Evolutionary conservation across 2,329 filamentous ascomycete species (phyloP), one percentile per base, ranked within the genome.

Genomic region (Colletotrichum graminicola): DNA sequence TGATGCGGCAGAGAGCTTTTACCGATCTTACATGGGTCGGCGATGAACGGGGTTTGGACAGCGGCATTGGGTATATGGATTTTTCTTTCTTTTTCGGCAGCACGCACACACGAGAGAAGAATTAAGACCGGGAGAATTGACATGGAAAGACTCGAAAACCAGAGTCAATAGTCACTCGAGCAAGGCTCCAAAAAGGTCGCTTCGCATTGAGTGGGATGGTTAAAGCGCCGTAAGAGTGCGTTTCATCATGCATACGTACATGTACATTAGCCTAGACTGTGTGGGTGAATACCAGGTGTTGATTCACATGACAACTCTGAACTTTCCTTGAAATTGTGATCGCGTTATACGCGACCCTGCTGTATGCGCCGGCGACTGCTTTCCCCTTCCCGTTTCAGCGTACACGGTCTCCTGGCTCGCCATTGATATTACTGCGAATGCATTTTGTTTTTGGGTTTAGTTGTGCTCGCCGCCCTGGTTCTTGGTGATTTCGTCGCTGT

Each of bases 1-100:
- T 70, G 92, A 93, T 78, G 91, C 92, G 21, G 91, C 93, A 1
- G 94, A 97, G 78, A 93, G 94, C 80, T 98, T 98, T 82, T 97
- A 96, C 80, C 89, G 93, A 61, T 97, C 94, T 66, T 97, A 94
- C 82, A 91, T 94, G 85, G 93, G 92, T 51, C 87, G 93, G 75
- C 88, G 92, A 81, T 92, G 79, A 83, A 75, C 14, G 69, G 52
- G 21, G 32, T 52, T 75, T 34, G 73, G 68, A 66, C 60, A 73
- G 18, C n/a, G 34, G 52, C 34, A 45, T 57, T 39, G 34, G 36
- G 57, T 72, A 66, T 63, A 52, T 64, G 43, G 39, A 45, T 67
- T 61, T 69, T 71, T 54, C 72, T 74, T 59, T 71, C n/a, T 54
- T 72, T 74, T 59, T 71, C 47, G 57, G 66, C 75, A 76, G 77